Conservation (phyloP, 176 grass and related monocot species). For the Cymbopogon citratus region DNA sequence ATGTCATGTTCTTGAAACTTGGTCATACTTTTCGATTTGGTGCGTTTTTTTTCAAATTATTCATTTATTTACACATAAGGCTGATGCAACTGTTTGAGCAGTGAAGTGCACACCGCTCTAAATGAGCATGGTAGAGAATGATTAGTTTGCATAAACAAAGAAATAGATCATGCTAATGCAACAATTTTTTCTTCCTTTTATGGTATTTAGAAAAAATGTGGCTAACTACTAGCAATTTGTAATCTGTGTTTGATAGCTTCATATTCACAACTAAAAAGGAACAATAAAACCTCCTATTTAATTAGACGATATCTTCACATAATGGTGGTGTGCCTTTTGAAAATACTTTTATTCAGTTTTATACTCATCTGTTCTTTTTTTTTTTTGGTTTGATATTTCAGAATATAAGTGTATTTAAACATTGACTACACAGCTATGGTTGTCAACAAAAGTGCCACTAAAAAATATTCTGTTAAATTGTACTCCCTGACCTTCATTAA, state of each 20-base stretch:
- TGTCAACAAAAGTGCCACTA: too few species aligned
- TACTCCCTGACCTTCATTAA: too few species aligned
- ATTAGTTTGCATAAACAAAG: not conserved
- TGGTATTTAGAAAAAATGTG: not conserved
- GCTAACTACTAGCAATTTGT: not conserved
- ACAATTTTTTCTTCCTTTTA: slow-evolving; percentile 2
- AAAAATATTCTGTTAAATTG: too few species aligned
- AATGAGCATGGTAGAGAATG: slow-evolving; percentile 14
- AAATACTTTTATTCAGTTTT: too few species aligned
- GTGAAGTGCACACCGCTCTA: not conserved
- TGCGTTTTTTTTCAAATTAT: not conserved
- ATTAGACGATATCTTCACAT: not conserved
- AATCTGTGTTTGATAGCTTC: too few species aligned
- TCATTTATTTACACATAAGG: not conserved
- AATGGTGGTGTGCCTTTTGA: not conserved
- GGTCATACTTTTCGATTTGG: slow-evolving; percentile 1
- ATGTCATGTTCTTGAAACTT: not conserved
- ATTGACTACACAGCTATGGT: too few species aligned
- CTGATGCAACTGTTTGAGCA: not conserved
- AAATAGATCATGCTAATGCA: not conserved
- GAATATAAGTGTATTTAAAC: too few species aligned
- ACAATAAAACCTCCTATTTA: not conserved
- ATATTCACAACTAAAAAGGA: not conserved
- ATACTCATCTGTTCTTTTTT: too few species aligned
- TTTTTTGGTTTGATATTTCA: too few species aligned